phyloP scores from a whole-genome alignment of 345 rosid genomes.

The Hypericum perforatum region DNA sequence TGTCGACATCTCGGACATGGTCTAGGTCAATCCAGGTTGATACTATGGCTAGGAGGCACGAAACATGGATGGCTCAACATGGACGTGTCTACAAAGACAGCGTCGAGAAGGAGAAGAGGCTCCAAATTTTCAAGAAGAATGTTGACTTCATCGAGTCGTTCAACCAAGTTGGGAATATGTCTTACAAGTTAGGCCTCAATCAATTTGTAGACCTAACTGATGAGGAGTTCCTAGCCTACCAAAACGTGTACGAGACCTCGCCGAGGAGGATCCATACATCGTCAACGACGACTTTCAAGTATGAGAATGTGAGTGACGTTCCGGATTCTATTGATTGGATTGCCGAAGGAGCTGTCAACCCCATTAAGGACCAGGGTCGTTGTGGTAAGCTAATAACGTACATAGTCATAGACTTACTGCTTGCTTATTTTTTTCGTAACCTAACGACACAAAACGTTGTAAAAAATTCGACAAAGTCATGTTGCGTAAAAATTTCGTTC shows the following conservation, averaged over 20 bases:
- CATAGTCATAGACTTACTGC: no score
- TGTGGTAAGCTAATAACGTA: conserved; percentile 27
- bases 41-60: conserved; percentile 24
- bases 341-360: conserved; percentile 26
- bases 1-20: no score
- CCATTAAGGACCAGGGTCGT: conserved; percentile 36
- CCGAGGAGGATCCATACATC: background rate
- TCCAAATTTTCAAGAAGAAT: conserved; percentile 17
- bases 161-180: conserved; percentile 6
- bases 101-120: conserved; percentile 15
- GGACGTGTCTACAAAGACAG: conserved; percentile 16
- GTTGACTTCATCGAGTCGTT: conserved; percentile 14
- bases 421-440: no score
- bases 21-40: conserved; percentile 16
- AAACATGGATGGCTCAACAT: conserved; percentile 23
- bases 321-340: conserved; percentile 34
- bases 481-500: no score
- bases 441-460: no score
- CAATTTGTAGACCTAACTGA: conserved; percentile 27
- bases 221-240: conserved; percentile 24
- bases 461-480: no score
- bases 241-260: conserved; percentile 15
- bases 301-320: conserved; percentile 16
- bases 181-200: conserved; percentile 24
- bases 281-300: background rate